These are phyloP conservation scores for Pseudocercospora macadamiae DNA, from an alignment of 2,329 filamentous ascomycete species.

Conservation along the genomic window DNA sequence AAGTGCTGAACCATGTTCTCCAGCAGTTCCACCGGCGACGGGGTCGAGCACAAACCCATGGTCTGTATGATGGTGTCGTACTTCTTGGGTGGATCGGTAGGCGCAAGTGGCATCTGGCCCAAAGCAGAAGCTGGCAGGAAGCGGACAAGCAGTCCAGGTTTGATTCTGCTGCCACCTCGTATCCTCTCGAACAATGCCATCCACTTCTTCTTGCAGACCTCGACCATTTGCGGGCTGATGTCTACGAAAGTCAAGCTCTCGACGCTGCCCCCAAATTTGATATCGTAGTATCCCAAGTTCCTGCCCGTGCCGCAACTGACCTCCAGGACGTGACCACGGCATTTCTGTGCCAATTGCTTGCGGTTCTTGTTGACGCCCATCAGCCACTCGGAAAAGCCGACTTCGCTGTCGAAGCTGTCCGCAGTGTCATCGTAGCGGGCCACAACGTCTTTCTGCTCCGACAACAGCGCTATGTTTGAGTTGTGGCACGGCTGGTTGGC, in stretches of 20 bases:
- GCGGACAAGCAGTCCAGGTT: conserved; percentile 30
- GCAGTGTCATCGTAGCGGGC: conserved; percentile 51
- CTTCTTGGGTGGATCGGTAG: conserved; percentile 34
- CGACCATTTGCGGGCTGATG: conserved; percentile 52
- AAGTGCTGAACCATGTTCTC: conserved; percentile 46
- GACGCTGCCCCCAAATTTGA: conserved; percentile 28
- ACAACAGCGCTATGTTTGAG: conserved; percentile 28
- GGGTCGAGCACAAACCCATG: conserved; percentile 56
- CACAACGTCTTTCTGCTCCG: conserved; percentile 44
- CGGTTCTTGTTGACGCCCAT: conserved; percentile 46
- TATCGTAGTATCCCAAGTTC: conserved; percentile 50
- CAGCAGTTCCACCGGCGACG: conserved; percentile 48
- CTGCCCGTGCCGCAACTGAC: conserved; percentile 54
- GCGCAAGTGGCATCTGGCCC: conserved; percentile 47
- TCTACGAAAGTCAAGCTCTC: conserved; percentile 53
- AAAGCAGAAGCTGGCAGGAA: conserved; percentile 51
- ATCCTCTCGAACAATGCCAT: conserved; percentile 41
- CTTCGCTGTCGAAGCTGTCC: conserved; percentile 51
- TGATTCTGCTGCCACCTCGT: conserved; percentile 19
- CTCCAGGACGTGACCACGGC: conserved; percentile 53
- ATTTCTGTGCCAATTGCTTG: conserved; percentile 44
- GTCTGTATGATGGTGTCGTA: conserved; percentile 57
- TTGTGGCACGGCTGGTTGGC: conserved; percentile 31
- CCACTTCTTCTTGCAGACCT: conserved; percentile 54
- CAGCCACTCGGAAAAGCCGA: conserved; percentile 48